A percentile compares a stretch with the other conserved stretches of the same genome.
Conservation (phyloP, 768 basidiomycete genomes). For the Saitozyma podzolica region DNA sequence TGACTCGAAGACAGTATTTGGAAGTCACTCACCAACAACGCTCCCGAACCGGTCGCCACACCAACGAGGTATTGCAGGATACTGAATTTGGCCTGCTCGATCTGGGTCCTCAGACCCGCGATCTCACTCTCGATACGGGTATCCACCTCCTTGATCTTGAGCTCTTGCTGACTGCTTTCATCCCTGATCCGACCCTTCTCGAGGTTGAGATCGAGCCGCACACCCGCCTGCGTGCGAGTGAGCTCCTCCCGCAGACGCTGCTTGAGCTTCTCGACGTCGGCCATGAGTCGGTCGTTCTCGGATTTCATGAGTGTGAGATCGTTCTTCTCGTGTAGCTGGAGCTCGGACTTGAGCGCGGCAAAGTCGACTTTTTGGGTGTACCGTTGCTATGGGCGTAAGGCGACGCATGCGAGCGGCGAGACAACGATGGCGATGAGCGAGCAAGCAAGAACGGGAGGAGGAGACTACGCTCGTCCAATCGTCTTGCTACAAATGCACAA, state of each 20-base stretch:
- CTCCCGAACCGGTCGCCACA: slow-evolving; percentile 50
- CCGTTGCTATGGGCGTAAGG: slow-evolving; percentile 38
- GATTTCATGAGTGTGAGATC: slow-evolving; percentile 92
- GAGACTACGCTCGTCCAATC: too few species aligned
- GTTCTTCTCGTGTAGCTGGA: slow-evolving; percentile 95
- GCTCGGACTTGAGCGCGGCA: slow-evolving; percentile 90
- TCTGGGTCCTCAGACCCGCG: slow-evolving; percentile 69
- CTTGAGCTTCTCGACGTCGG: slow-evolving; percentile 92
- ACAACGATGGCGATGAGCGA: not conserved
- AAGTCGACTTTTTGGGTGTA: slow-evolving; percentile 73
- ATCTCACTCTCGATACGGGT: slow-evolving; percentile 96
- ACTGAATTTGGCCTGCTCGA: slow-evolving; percentile 55
- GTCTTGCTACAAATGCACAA: not conserved
- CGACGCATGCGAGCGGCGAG: not conserved
- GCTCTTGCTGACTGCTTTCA: slow-evolving; percentile 83
- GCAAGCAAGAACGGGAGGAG: not conserved
- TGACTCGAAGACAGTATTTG: not conserved
- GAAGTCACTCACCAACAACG: slow-evolving; percentile 48
- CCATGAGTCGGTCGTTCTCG: slow-evolving; percentile 87
- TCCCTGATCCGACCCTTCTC: slow-evolving; percentile 91
- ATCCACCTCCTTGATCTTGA: slow-evolving; percentile 97
- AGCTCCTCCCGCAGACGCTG: slow-evolving; percentile 89
- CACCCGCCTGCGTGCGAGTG: slow-evolving; percentile 85
- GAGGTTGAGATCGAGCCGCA: slow-evolving; percentile 88
- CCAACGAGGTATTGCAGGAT: slow-evolving; percentile 55